phyloP scores from a whole-genome alignment of 2,329 filamentous ascomycete genomes.

The Rachicladosporium sp. region DNA sequence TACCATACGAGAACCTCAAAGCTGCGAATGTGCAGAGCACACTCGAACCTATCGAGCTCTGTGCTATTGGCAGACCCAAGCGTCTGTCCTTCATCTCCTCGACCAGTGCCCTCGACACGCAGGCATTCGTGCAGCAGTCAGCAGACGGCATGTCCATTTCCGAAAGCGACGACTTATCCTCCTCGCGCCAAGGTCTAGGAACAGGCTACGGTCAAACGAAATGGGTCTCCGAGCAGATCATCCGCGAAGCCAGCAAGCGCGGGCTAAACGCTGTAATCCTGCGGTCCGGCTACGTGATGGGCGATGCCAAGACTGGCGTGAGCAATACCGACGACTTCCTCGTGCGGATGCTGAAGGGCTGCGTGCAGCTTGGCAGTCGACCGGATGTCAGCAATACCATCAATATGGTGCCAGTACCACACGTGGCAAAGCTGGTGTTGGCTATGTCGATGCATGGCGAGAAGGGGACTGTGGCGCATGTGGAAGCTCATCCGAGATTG shows the following conservation, averaged over 20 bases:
- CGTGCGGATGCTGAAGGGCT: conserved; percentile 75
- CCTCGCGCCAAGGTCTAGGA: conserved; percentile 61
- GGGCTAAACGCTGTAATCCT: conserved; percentile 67
- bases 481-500: conserved; percentile 67
- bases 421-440: conserved; percentile 67
- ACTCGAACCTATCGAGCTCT: conserved; percentile 62
- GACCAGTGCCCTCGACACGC: conserved; percentile 68
- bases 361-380: conserved; percentile 60
- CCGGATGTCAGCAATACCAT: conserved; percentile 76
- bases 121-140: conserved; percentile 67
- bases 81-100: conserved; percentile 70
- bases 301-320: conserved; percentile 56
- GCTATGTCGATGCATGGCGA: conserved; percentile 53
- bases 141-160: conserved; percentile 54
- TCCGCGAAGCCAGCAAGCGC: conserved; percentile 64
- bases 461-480: conserved; percentile 49
- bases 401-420: conserved; percentile 77
- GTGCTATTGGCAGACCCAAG: conserved; percentile 64
- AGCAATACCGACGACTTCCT: conserved; percentile 84
- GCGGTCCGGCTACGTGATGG: conserved; percentile 75
- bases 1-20: conserved; percentile 60
- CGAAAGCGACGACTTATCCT: conserved; percentile 67
- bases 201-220: conserved; percentile 90
- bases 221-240: conserved; percentile 64
- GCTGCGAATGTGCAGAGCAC: conserved; percentile 71